A percentile compares a stretch with the other conserved stretches of the same genome.
Conservation (phyloP, 2,329 filamentous ascomycete species). For the Leptographium flavum region DNA sequence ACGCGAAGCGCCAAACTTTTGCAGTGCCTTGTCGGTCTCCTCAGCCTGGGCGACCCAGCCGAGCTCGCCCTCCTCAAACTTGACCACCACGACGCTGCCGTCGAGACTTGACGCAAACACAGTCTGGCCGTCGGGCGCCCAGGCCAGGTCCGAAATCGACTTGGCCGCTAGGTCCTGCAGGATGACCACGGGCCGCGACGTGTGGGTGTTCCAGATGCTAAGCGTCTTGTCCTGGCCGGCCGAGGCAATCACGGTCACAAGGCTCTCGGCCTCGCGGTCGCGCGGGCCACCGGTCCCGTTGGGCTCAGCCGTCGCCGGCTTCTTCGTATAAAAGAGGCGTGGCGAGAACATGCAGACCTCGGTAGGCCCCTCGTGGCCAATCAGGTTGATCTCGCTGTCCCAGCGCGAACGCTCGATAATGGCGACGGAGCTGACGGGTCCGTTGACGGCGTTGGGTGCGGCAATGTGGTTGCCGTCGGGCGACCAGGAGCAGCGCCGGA, state of each 20-base stretch:
- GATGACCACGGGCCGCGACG: conserved; percentile 78
- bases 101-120: conserved; percentile 81
- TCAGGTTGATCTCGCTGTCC: conserved; percentile 94
- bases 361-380: conserved; percentile 91
- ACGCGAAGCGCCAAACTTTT: conserved; percentile 80
- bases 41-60: conserved; percentile 75
- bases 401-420: conserved; percentile 86
- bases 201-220: conserved; percentile 96
- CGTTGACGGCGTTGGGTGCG: conserved; percentile 92
- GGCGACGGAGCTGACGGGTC: conserved; percentile 89
- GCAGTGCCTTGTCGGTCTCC: conserved; percentile 84
- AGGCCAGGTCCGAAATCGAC: conserved; percentile 85
- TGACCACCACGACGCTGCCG: conserved; percentile 67
- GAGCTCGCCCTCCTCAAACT: conserved; percentile 76
- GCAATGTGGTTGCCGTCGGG: conserved; percentile 96
- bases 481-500: conserved; percentile 91
- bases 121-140: conserved; percentile 82
- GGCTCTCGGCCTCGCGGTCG: conserved; percentile 16
- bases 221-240: conserved; percentile 93
- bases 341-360: conserved; percentile 98
- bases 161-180: conserved; percentile 80
- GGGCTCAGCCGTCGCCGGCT: conserved; percentile 42
- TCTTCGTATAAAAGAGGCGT: conserved; percentile 63
- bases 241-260: conserved; percentile 89
- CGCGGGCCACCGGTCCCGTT: conserved; percentile 23